These are phyloP conservation scores for Diaporthe longicolla DNA, from an alignment of 2,329 filamentous ascomycete genomes.

Conservation along the genomic window DNA sequence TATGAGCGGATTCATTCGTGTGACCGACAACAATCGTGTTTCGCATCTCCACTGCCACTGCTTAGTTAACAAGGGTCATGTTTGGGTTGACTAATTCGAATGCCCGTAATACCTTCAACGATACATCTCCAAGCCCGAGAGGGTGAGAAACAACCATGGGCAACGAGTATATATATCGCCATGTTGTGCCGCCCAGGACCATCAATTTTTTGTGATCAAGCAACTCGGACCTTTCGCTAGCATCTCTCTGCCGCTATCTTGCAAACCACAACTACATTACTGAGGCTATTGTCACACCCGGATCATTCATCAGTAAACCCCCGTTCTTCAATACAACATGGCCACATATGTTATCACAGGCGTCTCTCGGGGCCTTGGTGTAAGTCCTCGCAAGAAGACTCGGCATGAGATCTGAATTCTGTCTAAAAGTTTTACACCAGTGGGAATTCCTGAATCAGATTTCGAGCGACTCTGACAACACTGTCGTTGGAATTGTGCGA, in stretches of 20 bases:
- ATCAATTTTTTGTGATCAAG: neutral
- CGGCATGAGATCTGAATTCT: neutral
- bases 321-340: slow-evolving; percentile 39
- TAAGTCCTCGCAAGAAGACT: slow-evolving; percentile 38
- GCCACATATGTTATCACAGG: slow-evolving; percentile 47
- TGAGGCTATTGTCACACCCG: neutral
- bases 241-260: neutral
- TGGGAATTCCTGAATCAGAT: slow-evolving; percentile 64
- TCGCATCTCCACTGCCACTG: neutral
- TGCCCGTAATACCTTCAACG: neutral
- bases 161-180: neutral
- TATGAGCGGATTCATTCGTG: neutral
- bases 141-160: neutral
- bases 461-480: slow-evolving; percentile 59
- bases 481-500: slow-evolving; percentile 63
- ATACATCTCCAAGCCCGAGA: neutral
- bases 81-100: neutral
- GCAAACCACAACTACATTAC: neutral
- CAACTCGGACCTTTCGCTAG: neutral
- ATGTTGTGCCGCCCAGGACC: neutral
- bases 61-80: neutral
- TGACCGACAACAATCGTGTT: neutral
- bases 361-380: slow-evolving; percentile 46
- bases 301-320: too few relatives aligned
- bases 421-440: slow-evolving; percentile 49